Evolutionary conservation across 106 monocot species (phyloP).

Genomic region (Hemerocallis citrina): DNA sequence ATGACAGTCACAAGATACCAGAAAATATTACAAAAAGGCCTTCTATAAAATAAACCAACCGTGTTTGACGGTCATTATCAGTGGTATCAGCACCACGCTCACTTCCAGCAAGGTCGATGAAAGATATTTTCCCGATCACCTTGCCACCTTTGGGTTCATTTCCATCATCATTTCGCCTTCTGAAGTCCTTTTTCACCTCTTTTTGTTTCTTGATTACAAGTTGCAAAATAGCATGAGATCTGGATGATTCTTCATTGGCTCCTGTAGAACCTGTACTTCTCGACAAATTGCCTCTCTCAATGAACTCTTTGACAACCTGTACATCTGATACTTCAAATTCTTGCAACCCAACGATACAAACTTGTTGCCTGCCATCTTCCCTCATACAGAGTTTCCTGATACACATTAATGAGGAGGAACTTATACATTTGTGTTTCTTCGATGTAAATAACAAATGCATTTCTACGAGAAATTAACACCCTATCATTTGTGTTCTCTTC

Average conservation of each 20-base stretch:
- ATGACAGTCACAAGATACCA: neutral
- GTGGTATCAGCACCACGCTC: conserved; percentile 92
- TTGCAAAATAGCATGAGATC: conserved; percentile 86
- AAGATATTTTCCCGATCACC: conserved; percentile 77
- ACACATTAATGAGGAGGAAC: neutral
- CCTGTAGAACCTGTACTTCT: conserved; percentile 85
- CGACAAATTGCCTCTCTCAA: conserved; percentile 76
- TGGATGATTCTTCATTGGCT: conserved; percentile 90
- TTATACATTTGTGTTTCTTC: no score
- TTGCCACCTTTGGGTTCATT: conserved; percentile 36
- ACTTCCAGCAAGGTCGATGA: conserved; percentile 95
- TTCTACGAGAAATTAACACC: no score
- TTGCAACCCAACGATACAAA: conserved; percentile 88
- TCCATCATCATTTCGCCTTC: conserved; percentile 43
- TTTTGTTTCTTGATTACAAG: conserved; percentile 59
- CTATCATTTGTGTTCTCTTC: no score
- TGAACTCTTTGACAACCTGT: conserved; percentile 66
- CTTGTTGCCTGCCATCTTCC: conserved; percentile 88
- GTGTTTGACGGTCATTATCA: conserved; percentile 82
- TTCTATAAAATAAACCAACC: conserved; percentile 23
- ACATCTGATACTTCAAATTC: conserved; percentile 90
- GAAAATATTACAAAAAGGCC: neutral
- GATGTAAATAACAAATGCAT: neutral
- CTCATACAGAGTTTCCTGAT: conserved; percentile 82
- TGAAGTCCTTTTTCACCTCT: conserved; percentile 26